Percentiles rank a stretch among this genome's conserved stretches.
phyloP scores from a whole-genome alignment of 495 filamentous ascomycete genomes.

The Neurospora sp. region DNA sequence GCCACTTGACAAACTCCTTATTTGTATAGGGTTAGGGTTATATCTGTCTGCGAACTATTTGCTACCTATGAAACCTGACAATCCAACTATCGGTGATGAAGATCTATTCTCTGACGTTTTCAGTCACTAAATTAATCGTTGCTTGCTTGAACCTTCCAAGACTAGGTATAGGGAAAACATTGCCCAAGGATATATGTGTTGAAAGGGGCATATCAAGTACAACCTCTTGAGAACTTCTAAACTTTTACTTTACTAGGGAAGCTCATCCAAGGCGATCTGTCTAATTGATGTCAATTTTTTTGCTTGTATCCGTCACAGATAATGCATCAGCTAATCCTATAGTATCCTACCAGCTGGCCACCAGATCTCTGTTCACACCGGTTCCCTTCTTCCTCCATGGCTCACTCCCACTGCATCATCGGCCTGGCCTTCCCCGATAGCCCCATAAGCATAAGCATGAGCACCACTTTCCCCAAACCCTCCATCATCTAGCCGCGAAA shows the following conservation, averaged over 20 bases:
- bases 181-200: not conserved
- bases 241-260: not conserved
- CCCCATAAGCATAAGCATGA: not conserved
- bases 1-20: not conserved
- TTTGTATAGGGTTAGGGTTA: not conserved
- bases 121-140: not conserved
- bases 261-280: not conserved
- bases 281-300: not conserved
- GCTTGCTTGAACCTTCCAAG: not conserved
- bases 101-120: too few species aligned
- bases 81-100: not conserved
- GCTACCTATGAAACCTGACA: not conserved
- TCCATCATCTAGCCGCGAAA: slow-evolving; percentile 62
- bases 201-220: not conserved
- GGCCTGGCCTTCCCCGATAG: not conserved
- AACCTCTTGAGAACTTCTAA: not conserved
- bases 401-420: slow-evolving; percentile 2
- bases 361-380: not conserved
- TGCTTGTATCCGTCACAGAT: not conserved
- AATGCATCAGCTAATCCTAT: not conserved
- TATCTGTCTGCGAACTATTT: not conserved
- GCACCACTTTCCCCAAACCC: slow-evolving; percentile 8
- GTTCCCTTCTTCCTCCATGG: not conserved
- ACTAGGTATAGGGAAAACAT: not conserved
- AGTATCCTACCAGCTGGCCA: not conserved